A percentile compares a stretch with the other conserved stretches of the same genome.
phyloP scores from a whole-genome alignment of 192 early-diverging fungal species.

The Entophlyctis helioformis region DNA sequence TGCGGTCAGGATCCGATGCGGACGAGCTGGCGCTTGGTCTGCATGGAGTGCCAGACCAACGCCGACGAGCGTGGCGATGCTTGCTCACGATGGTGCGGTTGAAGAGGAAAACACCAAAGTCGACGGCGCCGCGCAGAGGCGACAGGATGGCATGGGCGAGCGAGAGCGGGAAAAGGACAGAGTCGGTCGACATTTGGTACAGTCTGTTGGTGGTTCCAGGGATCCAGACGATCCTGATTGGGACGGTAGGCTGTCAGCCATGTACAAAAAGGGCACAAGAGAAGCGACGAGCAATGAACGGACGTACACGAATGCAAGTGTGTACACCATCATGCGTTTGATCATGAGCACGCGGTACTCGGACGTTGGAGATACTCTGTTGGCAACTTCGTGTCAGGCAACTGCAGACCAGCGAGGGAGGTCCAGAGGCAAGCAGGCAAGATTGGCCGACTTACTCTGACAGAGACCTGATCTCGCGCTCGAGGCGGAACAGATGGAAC shows the following conservation, averaged over 20 bases:
- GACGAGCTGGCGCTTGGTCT: too few species aligned
- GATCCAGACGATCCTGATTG: too few species aligned
- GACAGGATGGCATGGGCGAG: constrained; percentile 9
- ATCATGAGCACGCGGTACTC: constrained; percentile 1
- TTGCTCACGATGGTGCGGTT: too few species aligned
- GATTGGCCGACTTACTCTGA: neutral
- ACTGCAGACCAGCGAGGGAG: neutral
- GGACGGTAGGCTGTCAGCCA: too few species aligned
- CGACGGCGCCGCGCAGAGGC: constrained; percentile 10
- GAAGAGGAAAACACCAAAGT: too few species aligned
- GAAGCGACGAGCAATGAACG: too few species aligned
- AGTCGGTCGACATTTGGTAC: neutral
- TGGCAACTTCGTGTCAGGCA: neutral
- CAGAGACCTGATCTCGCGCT: neutral
- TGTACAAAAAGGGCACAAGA: too few species aligned
- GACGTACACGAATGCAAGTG: constrained; percentile 9
- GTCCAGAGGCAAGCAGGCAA: neutral
- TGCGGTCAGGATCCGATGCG: too few species aligned
- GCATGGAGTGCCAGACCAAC: too few species aligned
- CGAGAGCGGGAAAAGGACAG: constrained; percentile 3
- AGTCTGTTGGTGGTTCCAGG: constrained; percentile 12
- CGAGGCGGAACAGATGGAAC: neutral
- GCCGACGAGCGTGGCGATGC: too few species aligned
- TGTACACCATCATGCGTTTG: constrained; percentile 5
- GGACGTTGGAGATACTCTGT: too few species aligned